Percentiles rank a stretch among this genome's conserved stretches.
Evolutionary conservation across 2,329 filamentous ascomycete species (phyloP).

Genomic region (Alternaria burnsii): DNA sequence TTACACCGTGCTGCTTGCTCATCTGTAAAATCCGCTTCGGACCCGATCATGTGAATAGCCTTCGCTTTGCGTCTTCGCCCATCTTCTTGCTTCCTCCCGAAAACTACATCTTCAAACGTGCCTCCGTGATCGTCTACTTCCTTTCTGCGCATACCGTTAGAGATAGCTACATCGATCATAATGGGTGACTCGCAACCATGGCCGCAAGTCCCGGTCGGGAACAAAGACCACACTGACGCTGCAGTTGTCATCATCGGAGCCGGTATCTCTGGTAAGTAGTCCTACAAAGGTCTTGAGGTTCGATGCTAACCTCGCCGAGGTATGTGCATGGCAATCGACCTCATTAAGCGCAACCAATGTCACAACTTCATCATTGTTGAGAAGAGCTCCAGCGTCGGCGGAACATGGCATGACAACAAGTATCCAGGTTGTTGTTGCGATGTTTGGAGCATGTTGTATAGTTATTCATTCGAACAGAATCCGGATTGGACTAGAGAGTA

Average conservation of each 20-base stretch:
- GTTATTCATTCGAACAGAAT: conserved; percentile 69
- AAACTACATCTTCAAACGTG: neutral
- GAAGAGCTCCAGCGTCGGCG: conserved; percentile 62
- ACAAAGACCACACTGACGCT: conserved; percentile 61
- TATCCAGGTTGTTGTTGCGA: conserved; percentile 67
- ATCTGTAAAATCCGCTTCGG: neutral
- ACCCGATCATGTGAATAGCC: neutral
- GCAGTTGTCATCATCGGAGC: conserved; percentile 67
- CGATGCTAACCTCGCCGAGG: conserved; percentile 40
- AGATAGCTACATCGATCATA: neutral
- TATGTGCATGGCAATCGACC: conserved; percentile 66
- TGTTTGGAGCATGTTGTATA: conserved; percentile 65
- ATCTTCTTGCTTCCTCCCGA: neutral
- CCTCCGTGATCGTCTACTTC: neutral
- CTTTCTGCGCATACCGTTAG: neutral
- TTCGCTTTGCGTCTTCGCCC: neutral
- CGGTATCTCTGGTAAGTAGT: conserved; percentile 58
- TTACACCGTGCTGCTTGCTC: neutral
- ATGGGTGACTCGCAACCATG: conserved; percentile 56
- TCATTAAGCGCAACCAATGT: conserved; percentile 61
- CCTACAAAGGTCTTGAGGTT: neutral
- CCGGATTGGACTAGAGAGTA: conserved; percentile 66
- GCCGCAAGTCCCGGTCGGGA: conserved; percentile 57
- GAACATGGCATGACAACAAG: conserved; percentile 65
- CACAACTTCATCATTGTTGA: conserved; percentile 66